phyloP scores from a whole-genome alignment of 2,329 filamentous ascomycete species.

The Scopulariopsis brevicaulis region DNA sequence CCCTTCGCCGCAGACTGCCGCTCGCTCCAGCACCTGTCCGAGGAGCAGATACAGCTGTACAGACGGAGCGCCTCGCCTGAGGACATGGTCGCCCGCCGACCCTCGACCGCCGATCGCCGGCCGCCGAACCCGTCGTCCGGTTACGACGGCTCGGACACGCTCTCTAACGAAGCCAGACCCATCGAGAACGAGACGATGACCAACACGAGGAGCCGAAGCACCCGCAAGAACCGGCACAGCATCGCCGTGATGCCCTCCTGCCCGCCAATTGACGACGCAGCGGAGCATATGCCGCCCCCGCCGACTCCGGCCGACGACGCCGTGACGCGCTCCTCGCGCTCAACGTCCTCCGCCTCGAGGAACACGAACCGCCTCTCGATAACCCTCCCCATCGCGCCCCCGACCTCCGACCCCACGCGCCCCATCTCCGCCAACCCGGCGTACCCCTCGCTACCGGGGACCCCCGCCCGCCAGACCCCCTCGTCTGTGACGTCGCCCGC shows the following conservation, averaged over 20 bases:
- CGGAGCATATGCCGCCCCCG: constrained; percentile 11
- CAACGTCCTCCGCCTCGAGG: constrained; percentile 40
- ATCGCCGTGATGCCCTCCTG: not conserved
- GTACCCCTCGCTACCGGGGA: constrained; percentile 32
- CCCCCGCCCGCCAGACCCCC: constrained; percentile 33
- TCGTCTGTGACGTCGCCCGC: constrained; percentile 26
- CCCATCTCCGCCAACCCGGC: constrained; percentile 24
- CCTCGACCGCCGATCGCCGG: constrained; percentile 14
- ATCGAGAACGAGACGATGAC: not conserved
- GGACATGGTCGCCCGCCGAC: constrained; percentile 19
- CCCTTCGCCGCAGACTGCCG: constrained; percentile 3
- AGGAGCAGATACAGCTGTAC: not conserved
- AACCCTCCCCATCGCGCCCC: constrained; percentile 48
- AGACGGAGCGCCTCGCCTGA: not conserved
- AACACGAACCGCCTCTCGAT: constrained; percentile 48
- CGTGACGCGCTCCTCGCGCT: constrained; percentile 34
- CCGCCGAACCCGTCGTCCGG: constrained; percentile 3
- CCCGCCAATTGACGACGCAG: not conserved
- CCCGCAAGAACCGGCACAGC: not conserved
- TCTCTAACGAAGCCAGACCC: not conserved
- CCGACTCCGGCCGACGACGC: constrained; percentile 25
- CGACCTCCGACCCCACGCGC: constrained; percentile 38
- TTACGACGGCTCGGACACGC: not conserved
- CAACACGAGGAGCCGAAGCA: not conserved
- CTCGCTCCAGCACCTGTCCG: constrained; percentile 3